Evolutionary conservation across 352 stramenopile genomes (phyloP).

Genomic region (Phytophthora nicotianae): DNA sequence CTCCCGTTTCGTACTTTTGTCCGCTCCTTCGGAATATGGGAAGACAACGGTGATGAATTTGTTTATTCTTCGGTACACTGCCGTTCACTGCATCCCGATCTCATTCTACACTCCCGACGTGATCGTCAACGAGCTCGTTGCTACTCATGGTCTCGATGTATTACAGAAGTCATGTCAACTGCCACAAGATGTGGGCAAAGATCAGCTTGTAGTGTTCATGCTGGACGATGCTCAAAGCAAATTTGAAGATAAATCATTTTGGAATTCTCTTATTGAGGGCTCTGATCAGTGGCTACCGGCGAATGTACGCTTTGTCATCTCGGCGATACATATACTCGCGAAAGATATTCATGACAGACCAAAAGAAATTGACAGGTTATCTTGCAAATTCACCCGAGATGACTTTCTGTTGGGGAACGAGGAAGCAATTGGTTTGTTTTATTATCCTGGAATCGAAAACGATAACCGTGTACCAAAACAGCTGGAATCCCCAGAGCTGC

Average conservation of each 20-base stretch:
- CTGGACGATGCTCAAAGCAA: neutral
- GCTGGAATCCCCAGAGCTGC: neutral
- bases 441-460: neutral
- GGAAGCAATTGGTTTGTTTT: neutral
- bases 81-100: neutral
- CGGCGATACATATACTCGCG: neutral
- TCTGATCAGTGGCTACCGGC: neutral
- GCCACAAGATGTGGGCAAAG: neutral
- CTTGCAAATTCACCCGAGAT: neutral
- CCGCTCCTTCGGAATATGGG: neutral
- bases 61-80: neutral
- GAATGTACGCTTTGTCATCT: neutral
- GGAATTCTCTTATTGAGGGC: neutral
- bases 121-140: neutral
- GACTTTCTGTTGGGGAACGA: neutral
- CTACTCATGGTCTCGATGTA: neutral
- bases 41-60: slow-evolving; percentile 2
- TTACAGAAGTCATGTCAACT: neutral
- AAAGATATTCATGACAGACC: neutral
- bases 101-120: neutral
- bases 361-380: neutral
- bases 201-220: neutral
- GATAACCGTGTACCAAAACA: neutral
- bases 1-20: neutral
- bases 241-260: neutral